Conservation (phyloP, 108 stramenopile genomes). For the Epipyxis sp. region DNA sequence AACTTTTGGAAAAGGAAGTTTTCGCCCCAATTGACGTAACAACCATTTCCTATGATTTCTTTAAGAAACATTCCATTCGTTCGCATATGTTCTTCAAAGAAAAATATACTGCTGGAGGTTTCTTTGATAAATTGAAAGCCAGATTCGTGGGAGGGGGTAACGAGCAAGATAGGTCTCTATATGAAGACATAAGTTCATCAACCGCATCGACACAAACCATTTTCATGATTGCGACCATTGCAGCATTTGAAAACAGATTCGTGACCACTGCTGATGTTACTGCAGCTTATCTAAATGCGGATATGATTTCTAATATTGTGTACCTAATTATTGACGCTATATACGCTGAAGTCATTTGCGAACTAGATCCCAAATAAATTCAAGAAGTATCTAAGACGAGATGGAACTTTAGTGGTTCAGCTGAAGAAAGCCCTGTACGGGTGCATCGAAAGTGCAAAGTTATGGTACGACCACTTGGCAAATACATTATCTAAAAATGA, state of each 20-base stretch:
- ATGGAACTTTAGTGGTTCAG: slow-evolving; percentile 12
- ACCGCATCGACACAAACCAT: slow-evolving; percentile 19
- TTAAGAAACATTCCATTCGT: no score
- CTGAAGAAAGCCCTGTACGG: slow-evolving; percentile 28
- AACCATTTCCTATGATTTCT: no score
- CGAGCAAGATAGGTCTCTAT: background rate
- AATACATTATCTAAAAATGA: background rate
- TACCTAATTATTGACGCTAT: slow-evolving; percentile 5
- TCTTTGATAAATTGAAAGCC: background rate
- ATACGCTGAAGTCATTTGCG: background rate
- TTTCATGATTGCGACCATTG: slow-evolving; percentile 7
- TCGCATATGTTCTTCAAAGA: no score
- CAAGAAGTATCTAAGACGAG: background rate
- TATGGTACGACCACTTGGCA: slow-evolving; percentile 6
- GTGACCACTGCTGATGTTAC: slow-evolving; percentile 13
- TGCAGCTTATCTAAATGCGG: slow-evolving; percentile 31
- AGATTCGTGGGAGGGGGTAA: background rate
- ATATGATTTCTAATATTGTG: slow-evolving; percentile 13
- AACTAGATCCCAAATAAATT: slow-evolving; percentile 9
- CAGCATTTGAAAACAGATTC: slow-evolving; percentile 13
- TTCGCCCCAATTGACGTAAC: background rate
- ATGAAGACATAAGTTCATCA: background rate
- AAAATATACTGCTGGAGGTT: background rate
- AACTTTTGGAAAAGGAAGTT: background rate
- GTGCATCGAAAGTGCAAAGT: slow-evolving; percentile 21